Conservation (phyloP, 2,329 filamentous ascomycete species). For the Fusarium newnesense region DNA sequence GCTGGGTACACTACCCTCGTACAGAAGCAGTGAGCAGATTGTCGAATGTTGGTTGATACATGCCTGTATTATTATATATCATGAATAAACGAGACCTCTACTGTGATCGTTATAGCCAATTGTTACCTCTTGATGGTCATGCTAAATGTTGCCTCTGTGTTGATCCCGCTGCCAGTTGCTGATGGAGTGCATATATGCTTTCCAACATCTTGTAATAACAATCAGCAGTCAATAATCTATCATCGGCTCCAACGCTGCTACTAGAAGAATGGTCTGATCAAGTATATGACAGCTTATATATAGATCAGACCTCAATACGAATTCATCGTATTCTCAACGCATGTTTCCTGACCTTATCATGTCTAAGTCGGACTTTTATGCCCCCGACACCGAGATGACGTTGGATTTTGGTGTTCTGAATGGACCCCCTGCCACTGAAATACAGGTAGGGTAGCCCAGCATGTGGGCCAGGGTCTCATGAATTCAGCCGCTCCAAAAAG, state of each 20-base stretch:
- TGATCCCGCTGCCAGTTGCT: background rate
- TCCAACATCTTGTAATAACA: background rate
- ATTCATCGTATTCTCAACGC: slow-evolving; percentile 4
- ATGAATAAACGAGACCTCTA: background rate
- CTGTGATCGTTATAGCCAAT: background rate
- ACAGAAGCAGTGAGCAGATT: slow-evolving; percentile 43
- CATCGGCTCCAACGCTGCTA: background rate
- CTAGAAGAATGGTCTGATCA: background rate
- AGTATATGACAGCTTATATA: background rate
- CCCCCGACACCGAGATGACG: slow-evolving; percentile 42
- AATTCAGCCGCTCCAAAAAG: slow-evolving; percentile 38
- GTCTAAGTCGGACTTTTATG: slow-evolving; percentile 34
- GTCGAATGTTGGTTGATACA: slow-evolving; percentile 47
- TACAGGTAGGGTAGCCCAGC: slow-evolving; percentile 11
- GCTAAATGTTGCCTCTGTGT: background rate
- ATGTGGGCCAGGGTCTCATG: slow-evolving; percentile 39
- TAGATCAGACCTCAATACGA: slow-evolving; percentile 3
- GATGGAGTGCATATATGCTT: background rate
- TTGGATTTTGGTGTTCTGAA: slow-evolving; percentile 27
- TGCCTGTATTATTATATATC: slow-evolving; percentile 9
- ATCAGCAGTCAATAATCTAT: background rate
- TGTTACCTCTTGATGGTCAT: background rate
- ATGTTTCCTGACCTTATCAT: background rate
- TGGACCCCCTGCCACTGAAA: slow-evolving; percentile 32
- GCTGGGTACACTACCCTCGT: slow-evolving; percentile 50